Conservation (phyloP, 2,329 filamentous ascomycete species). For the Botrytis fabae region DNA sequence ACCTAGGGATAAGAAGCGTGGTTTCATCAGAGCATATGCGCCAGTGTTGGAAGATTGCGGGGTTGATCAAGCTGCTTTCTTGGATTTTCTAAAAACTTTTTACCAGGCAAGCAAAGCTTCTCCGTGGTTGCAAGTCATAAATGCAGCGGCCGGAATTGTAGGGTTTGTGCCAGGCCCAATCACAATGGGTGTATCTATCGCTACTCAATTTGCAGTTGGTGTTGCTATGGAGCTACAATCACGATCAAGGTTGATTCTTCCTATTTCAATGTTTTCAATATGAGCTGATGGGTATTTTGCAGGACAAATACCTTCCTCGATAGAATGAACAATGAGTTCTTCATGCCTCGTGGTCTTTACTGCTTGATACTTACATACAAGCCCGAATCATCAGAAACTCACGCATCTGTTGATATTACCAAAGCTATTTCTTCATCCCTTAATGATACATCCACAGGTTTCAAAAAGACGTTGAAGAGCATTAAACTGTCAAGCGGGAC, state of each 20-base stretch:
- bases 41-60: conserved; percentile 49
- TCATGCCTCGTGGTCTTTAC: conserved; percentile 57
- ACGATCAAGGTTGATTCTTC: conserved; percentile 29
- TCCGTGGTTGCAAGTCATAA: conserved; percentile 46
- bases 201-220: conserved; percentile 46
- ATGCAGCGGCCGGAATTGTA: conserved; percentile 44
- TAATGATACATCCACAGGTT: conserved; percentile 31
- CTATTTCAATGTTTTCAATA: neutral
- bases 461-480: conserved; percentile 39
- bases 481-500: conserved; percentile 42
- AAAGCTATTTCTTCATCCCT: conserved; percentile 42
- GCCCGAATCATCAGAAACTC: conserved; percentile 40
- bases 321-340: conserved; percentile 56
- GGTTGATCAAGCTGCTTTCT: conserved; percentile 51
- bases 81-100: conserved; percentile 51
- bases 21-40: conserved; percentile 55
- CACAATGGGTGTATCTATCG: conserved; percentile 47
- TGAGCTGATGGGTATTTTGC: conserved; percentile 20
- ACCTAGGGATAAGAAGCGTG: conserved; percentile 49
- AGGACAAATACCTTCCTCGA: conserved; percentile 54
- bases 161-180: conserved; percentile 44
- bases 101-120: conserved; percentile 46
- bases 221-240: conserved; percentile 43
- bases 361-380: conserved; percentile 57
- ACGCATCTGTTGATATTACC: conserved; percentile 41